Base-by-base conservation (phyloP, 768 basidiomycete species). In the Lentinula detonsa region DNA sequence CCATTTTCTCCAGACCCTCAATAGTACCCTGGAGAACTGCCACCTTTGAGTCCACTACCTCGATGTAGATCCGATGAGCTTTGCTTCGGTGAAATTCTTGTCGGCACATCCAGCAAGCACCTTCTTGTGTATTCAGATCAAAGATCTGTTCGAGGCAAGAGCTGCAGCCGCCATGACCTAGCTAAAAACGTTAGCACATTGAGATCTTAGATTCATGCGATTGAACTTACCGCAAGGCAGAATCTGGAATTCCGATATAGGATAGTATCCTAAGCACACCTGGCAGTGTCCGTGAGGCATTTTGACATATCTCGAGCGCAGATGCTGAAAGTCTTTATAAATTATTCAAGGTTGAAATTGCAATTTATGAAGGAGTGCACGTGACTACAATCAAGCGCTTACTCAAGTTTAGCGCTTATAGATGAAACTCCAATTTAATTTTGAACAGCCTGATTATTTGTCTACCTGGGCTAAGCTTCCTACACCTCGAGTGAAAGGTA, bases 1-100 rank as follows among this genome's bases (percentile, higher is more conserved):
- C 57, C 57, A 59, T 59, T 23, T 9, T 59, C 35, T 21, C 57
- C 57, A 59, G 33, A 18, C 45, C 57, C 15, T 59, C 57, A 9
- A 49, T 21, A 3, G 57, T 59, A 21, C n/a, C 15, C n/a, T 31
- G 15, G n/a, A 50, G 9, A 59, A 21, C 15, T 11, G 57, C 43
- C 31, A 46, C 45, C 18, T 46, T 50, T 13, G 57, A 59, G 18
- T 59, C 57, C 4, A 59, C 57, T 15, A 59, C 28, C 4, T 59
- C 43, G 6, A 59, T 13, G 31, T 59, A 33, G 21, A 59, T 46
- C 16, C 45, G 57, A 37, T 50, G 57, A 21, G 40, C 57, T 13
- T 1, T 5, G 15, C 15, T 59, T 28, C 31, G 45, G 9, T 16
- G 33, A 39, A 48, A n/a, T 35, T 59, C 34, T n/a, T 15, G 34